A percentile compares a stretch with the other conserved stretches of the same genome.
phyloP scores from a whole-genome alignment of 257 asterid species.

The Thymus quinquecostatus region DNA sequence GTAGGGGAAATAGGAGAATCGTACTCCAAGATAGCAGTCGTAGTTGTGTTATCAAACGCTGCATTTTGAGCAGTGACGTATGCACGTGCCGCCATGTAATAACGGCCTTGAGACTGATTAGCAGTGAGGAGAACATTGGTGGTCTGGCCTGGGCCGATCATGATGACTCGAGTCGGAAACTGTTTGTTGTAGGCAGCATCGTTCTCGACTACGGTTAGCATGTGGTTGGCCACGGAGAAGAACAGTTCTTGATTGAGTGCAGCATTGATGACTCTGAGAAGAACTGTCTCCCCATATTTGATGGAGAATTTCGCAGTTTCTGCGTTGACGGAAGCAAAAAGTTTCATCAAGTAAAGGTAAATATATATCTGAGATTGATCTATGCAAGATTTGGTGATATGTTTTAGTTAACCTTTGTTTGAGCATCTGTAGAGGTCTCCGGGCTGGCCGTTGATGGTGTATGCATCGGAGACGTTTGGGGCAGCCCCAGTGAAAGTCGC shows the following conservation, averaged over 20 bases:
- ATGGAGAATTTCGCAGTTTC: constrained; percentile 49
- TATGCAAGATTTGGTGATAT: not conserved
- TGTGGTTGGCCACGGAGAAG: constrained; percentile 64
- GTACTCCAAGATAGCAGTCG: constrained; percentile 65
- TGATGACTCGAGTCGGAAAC: constrained; percentile 50
- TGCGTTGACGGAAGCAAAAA: constrained; percentile 22
- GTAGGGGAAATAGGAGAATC: constrained; percentile 23
- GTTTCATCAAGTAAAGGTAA: not conserved
- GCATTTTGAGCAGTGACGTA: constrained; percentile 62
- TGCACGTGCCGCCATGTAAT: constrained; percentile 64
- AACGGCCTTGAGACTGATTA: constrained; percentile 53
- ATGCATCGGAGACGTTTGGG: constrained; percentile 76
- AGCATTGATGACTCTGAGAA: constrained; percentile 65
- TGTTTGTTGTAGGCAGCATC: constrained; percentile 68
- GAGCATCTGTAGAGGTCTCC: constrained; percentile 73
- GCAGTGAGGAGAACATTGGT: constrained; percentile 69
- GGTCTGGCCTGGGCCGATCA: constrained; percentile 75
- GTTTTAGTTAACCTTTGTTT: constrained; percentile 38
- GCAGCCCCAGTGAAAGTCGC: constrained; percentile 73
- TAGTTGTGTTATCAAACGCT: constrained; percentile 64
- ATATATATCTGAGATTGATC: not conserved
- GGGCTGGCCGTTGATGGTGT: constrained; percentile 80
- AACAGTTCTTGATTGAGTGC: constrained; percentile 76
- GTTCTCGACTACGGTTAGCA: constrained; percentile 56
- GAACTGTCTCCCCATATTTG: constrained; percentile 54